Base-by-base conservation (phyloP, 768 basidiomycete genomes). In the Lentinula sp. region DNA sequence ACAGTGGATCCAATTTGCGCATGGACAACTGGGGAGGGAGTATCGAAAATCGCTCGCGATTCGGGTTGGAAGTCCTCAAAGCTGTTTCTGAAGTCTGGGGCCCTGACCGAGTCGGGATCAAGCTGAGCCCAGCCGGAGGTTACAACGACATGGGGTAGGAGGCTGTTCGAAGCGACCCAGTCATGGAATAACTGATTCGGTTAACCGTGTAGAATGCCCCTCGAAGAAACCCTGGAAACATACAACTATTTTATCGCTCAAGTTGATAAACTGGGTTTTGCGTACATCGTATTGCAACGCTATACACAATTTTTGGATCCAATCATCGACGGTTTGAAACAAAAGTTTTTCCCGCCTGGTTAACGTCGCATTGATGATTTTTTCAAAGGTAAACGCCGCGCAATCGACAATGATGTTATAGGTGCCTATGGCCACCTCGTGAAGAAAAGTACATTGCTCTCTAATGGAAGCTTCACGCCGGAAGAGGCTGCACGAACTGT, bases 11-110 rank as follows among this genome's bases (percentile, higher is more conserved):
- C 46, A 78, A 79, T 69, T 63, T 69, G 35, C 74, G 77, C 32
- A 76, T 71, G 7, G 78, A 78, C 71, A 53, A 70, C 49, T 82
- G 76, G 72, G 81, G 81, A 8, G 80, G 80, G 0, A 70, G 70
- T 12, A 50, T 76, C 32, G 75, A 79, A 66, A 79, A 79, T 67
- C 71, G 81, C 18, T 64, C 69, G 1, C 67, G 78, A 5, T 81
- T 82, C 66, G 65, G 67, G 1, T 65, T 77, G 20, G 76, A 77
- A 65, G 72, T 70, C 23, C 60, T 75, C 39, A 68, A 74, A 41
- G 72, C 65, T n/a, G 48, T 72, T 39, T 61, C 67, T 37, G 67
- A 71, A 13, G 72, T 75, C 37, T 75, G 68, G 61, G 76, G 76
- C 3, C 60, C 67, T 16, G 72, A 73, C 23, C 23, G 56, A 39